Percentiles rank a stretch among this genome's conserved stretches.
phyloP scores from a whole-genome alignment of 495 filamentous ascomycete species.

The Tuber borchii region DNA sequence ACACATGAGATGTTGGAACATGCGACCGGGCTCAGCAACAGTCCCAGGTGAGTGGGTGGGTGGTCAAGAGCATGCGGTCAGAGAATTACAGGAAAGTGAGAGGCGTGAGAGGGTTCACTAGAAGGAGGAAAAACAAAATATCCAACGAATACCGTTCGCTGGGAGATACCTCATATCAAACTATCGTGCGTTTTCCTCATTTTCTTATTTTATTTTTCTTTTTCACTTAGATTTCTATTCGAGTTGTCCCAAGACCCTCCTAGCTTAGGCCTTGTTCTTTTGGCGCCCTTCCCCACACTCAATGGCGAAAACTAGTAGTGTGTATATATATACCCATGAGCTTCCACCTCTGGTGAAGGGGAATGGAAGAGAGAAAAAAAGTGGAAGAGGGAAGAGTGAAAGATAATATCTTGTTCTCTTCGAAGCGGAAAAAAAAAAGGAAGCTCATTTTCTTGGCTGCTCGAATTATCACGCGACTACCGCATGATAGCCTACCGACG shows the following conservation, averaged over 20 bases:
- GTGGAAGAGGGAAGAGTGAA: background rate
- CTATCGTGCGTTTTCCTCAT: constrained; percentile 3
- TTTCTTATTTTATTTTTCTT: background rate
- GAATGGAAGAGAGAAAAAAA: background rate
- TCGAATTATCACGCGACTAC: background rate
- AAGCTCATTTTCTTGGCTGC: background rate
- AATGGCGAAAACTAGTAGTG: background rate
- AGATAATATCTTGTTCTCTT: background rate
- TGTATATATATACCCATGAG: background rate
- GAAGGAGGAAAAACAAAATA: background rate
- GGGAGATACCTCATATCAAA: background rate
- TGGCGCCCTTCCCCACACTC: background rate
- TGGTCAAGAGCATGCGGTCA: background rate
- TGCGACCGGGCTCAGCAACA: background rate
- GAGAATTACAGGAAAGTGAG: background rate
- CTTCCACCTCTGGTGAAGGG: background rate
- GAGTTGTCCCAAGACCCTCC: background rate
- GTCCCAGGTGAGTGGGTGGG: background rate
- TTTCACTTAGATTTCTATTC: background rate
- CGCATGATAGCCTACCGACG: background rate
- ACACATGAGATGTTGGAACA: background rate
- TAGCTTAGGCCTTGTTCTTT: background rate
- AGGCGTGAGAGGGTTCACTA: background rate
- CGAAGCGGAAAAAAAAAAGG: background rate
- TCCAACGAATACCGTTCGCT: background rate